phyloP scores from a whole-genome alignment of 2,329 filamentous ascomycete genomes.

The Cryphonectria carpinicola region DNA sequence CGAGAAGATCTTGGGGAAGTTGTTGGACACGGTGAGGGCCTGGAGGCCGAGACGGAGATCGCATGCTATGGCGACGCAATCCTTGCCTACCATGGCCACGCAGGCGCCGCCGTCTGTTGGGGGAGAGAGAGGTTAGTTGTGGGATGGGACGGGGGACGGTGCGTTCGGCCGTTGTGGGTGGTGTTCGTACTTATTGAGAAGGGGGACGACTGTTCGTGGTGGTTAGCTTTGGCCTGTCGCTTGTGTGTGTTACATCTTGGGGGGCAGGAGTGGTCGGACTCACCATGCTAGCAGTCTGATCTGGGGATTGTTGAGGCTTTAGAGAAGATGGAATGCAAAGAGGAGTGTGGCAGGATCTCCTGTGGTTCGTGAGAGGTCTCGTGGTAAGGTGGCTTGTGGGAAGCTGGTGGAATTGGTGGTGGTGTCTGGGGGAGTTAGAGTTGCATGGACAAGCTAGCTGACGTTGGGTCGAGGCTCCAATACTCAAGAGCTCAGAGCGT shows the following conservation, averaged over 20 bases:
- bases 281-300: constrained; percentile 38
- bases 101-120: constrained; percentile 80
- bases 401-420: constrained; percentile 14
- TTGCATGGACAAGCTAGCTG: constrained; percentile 22
- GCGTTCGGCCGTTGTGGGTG: not conserved
- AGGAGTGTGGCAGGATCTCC: not conserved
- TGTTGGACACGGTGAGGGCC: constrained; percentile 96
- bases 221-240: constrained; percentile 38
- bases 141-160: constrained; percentile 19
- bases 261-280: constrained; percentile 28
- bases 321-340: not conserved
- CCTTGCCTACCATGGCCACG: constrained; percentile 99
- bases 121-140: constrained; percentile 32
- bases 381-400: constrained; percentile 1
- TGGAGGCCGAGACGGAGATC: constrained; percentile 97
- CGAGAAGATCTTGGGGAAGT: constrained; percentile 99
- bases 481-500: constrained; percentile 11
- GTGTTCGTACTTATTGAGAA: constrained; percentile 82
- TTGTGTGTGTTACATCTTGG: constrained; percentile 14
- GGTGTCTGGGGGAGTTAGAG: constrained; percentile 15
- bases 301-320: not conserved
- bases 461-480: constrained; percentile 27
- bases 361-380: constrained; percentile 1
- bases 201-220: constrained; percentile 70
- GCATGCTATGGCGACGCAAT: constrained; percentile 99